Conservation (phyloP, 1,284 basidiomycete genomes). For the Papiliotrema terrestris region DNA sequence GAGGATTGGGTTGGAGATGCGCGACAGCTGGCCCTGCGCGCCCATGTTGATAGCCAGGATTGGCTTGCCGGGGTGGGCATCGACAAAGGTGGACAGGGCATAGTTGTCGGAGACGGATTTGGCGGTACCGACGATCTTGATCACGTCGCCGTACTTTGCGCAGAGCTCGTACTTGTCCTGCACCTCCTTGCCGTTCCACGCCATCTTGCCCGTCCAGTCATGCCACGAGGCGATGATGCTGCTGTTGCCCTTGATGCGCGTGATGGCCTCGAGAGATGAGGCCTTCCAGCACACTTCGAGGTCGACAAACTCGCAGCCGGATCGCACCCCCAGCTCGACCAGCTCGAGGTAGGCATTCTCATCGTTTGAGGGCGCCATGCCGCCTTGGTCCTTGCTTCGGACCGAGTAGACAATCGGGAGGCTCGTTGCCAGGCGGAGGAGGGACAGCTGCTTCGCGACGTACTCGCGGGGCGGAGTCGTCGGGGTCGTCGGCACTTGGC, state of each 20-base stretch:
- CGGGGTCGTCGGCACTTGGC: constrained; percentile 48
- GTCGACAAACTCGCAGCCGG: constrained; percentile 90
- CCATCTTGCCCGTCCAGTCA: constrained; percentile 81
- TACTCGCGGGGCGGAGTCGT: constrained; percentile 68
- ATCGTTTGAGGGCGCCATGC: constrained; percentile 79
- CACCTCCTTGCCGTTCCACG: constrained; percentile 70
- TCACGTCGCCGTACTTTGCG: constrained; percentile 71
- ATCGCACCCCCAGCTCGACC: constrained; percentile 71
- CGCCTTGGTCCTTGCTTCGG: constrained; percentile 82
- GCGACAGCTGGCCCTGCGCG: constrained; percentile 77
- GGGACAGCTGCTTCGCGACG: constrained; percentile 76
- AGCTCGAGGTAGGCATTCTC: constrained; percentile 73
- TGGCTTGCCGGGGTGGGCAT: constrained; percentile 57
- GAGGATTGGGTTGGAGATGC: constrained; percentile 80
- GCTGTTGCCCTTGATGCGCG: constrained; percentile 64
- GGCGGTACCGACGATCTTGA: constrained; percentile 90
- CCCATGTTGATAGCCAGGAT: constrained; percentile 96
- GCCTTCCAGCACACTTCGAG: constrained; percentile 78
- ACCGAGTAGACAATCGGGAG: constrained; percentile 93
- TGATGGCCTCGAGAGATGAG: constrained; percentile 61
- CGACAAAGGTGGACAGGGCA: constrained; percentile 65
- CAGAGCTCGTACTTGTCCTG: constrained; percentile 68
- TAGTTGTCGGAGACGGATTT: constrained; percentile 74
- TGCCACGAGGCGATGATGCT: constrained; percentile 91
- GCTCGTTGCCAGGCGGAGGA: constrained; percentile 69